Evolutionary conservation across 2,329 filamentous ascomycete genomes (phyloP).

Genomic region (Knufia fluminis): DNA sequence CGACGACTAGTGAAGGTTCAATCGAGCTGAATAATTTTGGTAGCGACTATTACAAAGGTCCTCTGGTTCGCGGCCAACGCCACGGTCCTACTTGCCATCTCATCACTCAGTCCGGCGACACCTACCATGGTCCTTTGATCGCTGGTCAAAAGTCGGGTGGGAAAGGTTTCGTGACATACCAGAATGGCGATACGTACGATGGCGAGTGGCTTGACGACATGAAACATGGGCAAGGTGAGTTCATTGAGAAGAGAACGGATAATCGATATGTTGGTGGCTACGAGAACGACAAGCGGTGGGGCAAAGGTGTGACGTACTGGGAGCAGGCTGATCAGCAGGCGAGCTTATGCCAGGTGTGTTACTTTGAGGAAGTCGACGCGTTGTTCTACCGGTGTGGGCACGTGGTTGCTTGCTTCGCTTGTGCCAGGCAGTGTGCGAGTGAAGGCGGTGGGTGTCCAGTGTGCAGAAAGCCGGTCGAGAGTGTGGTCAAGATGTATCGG

Average conservation of each 20-base stretch:
- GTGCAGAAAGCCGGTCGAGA: conserved; percentile 48
- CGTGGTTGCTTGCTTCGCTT: conserved; percentile 51
- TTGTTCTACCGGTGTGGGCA: conserved; percentile 57
- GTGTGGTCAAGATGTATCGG: conserved; percentile 49
- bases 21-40: conserved; percentile 45
- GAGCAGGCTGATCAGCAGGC: conserved; percentile 53
- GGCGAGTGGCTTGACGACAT: conserved; percentile 39
- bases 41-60: conserved; percentile 46
- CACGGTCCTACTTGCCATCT: conserved; percentile 46
- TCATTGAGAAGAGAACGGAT: conserved; percentile 46
- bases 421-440: conserved; percentile 48
- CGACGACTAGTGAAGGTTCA: conserved; percentile 15
- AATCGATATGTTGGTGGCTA: conserved; percentile 55
- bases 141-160: conserved; percentile 46
- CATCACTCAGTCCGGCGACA: conserved; percentile 45
- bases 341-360: conserved; percentile 53
- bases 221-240: conserved; percentile 48
- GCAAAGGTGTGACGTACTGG: conserved; percentile 54
- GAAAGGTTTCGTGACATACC: conserved; percentile 47
- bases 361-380: conserved; percentile 49
- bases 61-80: conserved; percentile 39
- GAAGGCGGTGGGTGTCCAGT: conserved; percentile 42
- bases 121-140: conserved; percentile 48
- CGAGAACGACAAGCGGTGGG: conserved; percentile 50
- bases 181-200: conserved; percentile 42